These are phyloP conservation scores for Mycena capillaripes DNA, from an alignment of 768 basidiomycete genomes.

Conservation along the genomic window DNA sequence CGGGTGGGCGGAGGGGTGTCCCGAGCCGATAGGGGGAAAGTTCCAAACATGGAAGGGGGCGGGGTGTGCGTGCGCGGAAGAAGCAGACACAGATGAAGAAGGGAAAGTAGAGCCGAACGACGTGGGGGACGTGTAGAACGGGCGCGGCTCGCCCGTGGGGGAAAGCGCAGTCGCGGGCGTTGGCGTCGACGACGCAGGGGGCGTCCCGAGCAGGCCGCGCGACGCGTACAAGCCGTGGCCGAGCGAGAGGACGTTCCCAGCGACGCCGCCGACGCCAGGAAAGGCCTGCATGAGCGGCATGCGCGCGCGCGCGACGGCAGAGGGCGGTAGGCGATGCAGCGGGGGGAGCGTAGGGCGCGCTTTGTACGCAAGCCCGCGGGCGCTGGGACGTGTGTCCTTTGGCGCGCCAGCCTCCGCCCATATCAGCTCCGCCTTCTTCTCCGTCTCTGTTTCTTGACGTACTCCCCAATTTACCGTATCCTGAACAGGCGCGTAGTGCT, in stretches of 20 bases:
- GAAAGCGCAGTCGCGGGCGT: neutral
- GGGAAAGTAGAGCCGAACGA: neutral
- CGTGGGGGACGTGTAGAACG: neutral
- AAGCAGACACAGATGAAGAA: neutral
- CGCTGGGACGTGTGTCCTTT: neutral
- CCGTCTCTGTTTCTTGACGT: no score
- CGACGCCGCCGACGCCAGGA: slow-evolving; percentile 18
- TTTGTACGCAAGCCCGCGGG: slow-evolving; percentile 11
- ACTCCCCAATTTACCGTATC: slow-evolving; percentile 20
- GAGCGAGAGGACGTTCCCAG: slow-evolving; percentile 1
- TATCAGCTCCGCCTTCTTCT: neutral
- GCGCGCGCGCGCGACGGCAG: slow-evolving; percentile 18
- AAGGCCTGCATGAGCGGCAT: slow-evolving; percentile 25
- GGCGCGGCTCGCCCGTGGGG: neutral
- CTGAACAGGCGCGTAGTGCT: neutral
- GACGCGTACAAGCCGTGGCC: neutral
- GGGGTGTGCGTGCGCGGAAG: no score
- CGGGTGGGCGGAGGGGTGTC: no score
- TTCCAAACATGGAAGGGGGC: no score
- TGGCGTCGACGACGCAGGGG: neutral
- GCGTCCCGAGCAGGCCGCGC: neutral
- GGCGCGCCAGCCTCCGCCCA: neutral
- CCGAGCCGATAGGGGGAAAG: no score
- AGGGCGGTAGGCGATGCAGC: slow-evolving; percentile 12
- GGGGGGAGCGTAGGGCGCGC: neutral